Conservation (phyloP, 1,284 basidiomycete genomes). For the Pholiota adiposa region DNA sequence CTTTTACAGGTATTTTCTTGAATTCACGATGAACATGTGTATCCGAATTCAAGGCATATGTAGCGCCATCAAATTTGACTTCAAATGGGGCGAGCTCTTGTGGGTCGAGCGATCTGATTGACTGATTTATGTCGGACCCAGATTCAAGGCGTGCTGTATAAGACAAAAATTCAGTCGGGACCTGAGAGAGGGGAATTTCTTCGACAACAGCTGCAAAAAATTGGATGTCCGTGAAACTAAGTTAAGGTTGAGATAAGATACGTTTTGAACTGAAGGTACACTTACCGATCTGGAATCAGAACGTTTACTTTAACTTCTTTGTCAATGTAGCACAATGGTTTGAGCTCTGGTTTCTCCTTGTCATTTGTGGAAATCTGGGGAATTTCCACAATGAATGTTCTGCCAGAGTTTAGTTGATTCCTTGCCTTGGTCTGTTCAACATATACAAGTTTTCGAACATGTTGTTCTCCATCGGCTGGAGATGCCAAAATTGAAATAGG, state of each 20-base stretch:
- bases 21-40: constrained; percentile 49
- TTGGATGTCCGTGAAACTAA: constrained; percentile 15
- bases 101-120: constrained; percentile 30
- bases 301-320: constrained; percentile 45
- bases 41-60: constrained; percentile 56
- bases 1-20: constrained; percentile 4
- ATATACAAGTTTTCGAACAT: constrained; percentile 63
- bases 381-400: constrained; percentile 8
- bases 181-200: constrained; percentile 20
- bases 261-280: neutral
- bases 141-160: constrained; percentile 42
- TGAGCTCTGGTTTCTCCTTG: neutral
- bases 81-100: constrained; percentile 59
- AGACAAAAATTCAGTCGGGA: constrained; percentile 46
- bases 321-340: constrained; percentile 36
- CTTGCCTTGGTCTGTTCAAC: constrained; percentile 30
- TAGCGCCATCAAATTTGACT: constrained; percentile 41
- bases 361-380: neutral
- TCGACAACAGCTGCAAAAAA: constrained; percentile 4
- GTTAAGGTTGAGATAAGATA: neutral
- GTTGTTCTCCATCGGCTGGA: constrained; percentile 39
- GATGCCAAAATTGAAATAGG: constrained; percentile 45
- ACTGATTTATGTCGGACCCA: constrained; percentile 6
- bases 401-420: neutral
- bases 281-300: constrained; percentile 63